phyloP scores from a whole-genome alignment of 345 rosid genomes.

The Euphorbia lathyris region DNA sequence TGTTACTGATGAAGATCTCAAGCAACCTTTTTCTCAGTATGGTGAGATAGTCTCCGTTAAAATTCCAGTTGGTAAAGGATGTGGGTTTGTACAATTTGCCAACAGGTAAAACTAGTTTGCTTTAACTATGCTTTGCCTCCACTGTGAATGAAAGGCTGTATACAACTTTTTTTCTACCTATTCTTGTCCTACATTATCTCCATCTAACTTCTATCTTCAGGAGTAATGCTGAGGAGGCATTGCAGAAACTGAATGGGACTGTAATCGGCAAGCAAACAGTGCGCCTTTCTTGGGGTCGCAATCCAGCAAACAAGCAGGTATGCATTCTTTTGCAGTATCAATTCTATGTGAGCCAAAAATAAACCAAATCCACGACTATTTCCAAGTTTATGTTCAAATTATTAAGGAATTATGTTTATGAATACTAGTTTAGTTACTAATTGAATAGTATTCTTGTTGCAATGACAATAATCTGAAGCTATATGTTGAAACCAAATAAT shows the following conservation, averaged over 20 bases:
- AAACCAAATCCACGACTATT: background rate
- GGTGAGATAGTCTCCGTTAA: constrained; percentile 91
- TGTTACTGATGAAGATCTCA: constrained; percentile 82
- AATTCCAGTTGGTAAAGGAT: constrained; percentile 88
- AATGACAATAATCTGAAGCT: background rate
- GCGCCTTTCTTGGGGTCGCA: constrained; percentile 87
- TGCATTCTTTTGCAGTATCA: background rate
- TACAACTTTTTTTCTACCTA: constrained; percentile 6
- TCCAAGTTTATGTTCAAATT: background rate
- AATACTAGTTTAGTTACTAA: background rate
- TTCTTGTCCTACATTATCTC: background rate
- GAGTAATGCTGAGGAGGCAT: constrained; percentile 84
- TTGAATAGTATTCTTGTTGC: background rate
- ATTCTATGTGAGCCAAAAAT: background rate
- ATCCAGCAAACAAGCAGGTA: constrained; percentile 80
- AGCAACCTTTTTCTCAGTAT: constrained; percentile 69
- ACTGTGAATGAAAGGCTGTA: background rate
- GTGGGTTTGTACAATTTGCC: constrained; percentile 91
- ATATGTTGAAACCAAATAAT: background rate
- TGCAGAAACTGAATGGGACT: constrained; percentile 65
- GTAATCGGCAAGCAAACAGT: constrained; percentile 67
- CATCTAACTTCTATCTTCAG: constrained; percentile 32
- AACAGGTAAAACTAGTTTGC: constrained; percentile 50
- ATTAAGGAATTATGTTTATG: background rate
- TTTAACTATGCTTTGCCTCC: constrained; percentile 6